These are phyloP conservation scores for Lotus japonicus DNA, from an alignment of 306 rosid species.

Conservation along the genomic window DNA sequence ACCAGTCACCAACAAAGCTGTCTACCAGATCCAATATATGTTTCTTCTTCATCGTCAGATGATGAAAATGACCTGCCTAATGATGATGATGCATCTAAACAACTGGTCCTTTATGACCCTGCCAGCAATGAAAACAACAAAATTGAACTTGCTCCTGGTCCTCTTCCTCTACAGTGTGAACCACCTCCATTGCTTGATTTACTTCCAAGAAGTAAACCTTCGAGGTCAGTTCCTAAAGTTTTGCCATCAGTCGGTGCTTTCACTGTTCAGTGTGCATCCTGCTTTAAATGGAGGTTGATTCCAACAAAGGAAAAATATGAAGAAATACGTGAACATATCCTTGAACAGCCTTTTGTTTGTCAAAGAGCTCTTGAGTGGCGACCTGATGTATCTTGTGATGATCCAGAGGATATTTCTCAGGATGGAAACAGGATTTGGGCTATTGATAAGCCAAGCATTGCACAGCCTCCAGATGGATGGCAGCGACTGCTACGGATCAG, in stretches of 20 bases:
- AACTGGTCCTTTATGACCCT: conserved; percentile 69
- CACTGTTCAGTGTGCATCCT: conserved; percentile 84
- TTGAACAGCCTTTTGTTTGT: conserved; percentile 71
- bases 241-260: conserved; percentile 80
- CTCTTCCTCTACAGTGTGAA: conserved; percentile 27
- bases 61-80: conserved; percentile 41
- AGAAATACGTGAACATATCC: conserved; percentile 75
- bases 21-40: conserved; percentile 13
- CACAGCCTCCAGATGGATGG: conserved; percentile 90
- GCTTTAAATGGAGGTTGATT: conserved; percentile 95
- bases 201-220: conserved; percentile 6
- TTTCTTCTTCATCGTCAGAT: conserved; percentile 48
- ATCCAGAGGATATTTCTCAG: conserved; percentile 78
- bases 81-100: conserved; percentile 36
- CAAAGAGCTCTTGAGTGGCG: conserved; percentile 80
- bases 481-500: conserved; percentile 73
- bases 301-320: conserved; percentile 86
- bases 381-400: conserved; percentile 68
- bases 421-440: conserved; percentile 94
- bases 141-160: conserved; percentile 33
- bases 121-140: conserved; percentile 26
- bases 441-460: conserved; percentile 90
- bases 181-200: background rate
- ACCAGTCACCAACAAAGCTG: conserved; percentile 13
- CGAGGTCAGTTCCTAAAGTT: conserved; percentile 35